These are phyloP conservation scores for Fusarium sp. DNA, from an alignment of 2,329 filamentous ascomycete species.

Conservation along the genomic window DNA sequence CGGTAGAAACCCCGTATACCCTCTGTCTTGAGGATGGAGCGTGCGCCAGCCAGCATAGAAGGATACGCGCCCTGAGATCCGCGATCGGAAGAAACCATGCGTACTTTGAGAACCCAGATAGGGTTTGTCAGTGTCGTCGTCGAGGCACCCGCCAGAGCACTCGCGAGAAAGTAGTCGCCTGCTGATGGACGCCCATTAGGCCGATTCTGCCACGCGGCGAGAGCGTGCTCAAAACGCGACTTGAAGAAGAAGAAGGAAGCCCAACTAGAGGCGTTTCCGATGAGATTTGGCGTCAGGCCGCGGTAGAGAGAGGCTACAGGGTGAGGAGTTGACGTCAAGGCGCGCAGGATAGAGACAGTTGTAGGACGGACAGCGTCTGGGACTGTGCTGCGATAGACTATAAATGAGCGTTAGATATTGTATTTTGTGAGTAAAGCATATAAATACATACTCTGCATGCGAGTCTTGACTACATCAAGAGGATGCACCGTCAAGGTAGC, in stretches of 20 bases:
- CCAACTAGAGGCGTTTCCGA: constrained; percentile 93
- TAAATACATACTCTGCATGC: constrained; percentile 79
- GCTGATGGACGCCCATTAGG: constrained; percentile 54
- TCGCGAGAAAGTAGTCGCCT: constrained; percentile 84
- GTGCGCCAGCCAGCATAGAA: constrained; percentile 78
- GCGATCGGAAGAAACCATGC: constrained; percentile 90
- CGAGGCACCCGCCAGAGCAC: constrained; percentile 75
- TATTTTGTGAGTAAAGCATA: background rate
- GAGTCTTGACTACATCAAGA: constrained; percentile 95
- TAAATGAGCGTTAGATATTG: constrained; percentile 8
- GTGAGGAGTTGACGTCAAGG: constrained; percentile 63
- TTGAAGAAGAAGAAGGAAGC: constrained; percentile 90
- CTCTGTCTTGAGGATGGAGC: constrained; percentile 75
- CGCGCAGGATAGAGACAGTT: constrained; percentile 65
- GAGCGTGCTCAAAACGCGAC: constrained; percentile 63
- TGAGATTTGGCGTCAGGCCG: constrained; percentile 87
- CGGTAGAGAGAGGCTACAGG: constrained; percentile 82
- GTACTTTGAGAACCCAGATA: constrained; percentile 97
- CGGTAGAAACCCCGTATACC: constrained; percentile 87
- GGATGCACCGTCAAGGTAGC: constrained; percentile 91
- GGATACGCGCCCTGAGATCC: constrained; percentile 82
- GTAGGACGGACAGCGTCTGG: constrained; percentile 57
- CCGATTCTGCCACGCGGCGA: constrained; percentile 50
- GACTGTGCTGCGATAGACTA: constrained; percentile 65
- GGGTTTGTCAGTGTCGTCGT: constrained; percentile 92